Evolutionary conservation across 2,329 filamentous ascomycete species (phyloP).

Genomic region (Diaporthe sp.): DNA sequence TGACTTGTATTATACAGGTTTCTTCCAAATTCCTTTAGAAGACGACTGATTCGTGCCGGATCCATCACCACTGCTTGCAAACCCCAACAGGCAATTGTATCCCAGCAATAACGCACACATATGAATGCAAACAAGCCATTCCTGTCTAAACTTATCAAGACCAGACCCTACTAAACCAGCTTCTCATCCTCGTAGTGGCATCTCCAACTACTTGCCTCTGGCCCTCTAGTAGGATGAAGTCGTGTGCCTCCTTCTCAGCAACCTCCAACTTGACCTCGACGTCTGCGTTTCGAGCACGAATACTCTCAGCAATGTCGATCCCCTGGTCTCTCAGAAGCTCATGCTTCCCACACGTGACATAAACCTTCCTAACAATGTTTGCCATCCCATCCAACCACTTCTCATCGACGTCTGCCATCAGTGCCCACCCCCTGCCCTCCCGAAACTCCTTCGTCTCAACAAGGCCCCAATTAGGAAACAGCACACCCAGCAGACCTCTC

Average conservation of each 20-base stretch:
- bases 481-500: not conserved
- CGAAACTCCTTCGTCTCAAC: conserved; percentile 22
- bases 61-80: not conserved
- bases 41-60: not conserved
- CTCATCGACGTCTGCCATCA: conserved; percentile 49
- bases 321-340: conserved; percentile 52
- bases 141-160: not conserved
- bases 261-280: conserved; percentile 49
- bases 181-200: conserved; percentile 51
- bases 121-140: not conserved
- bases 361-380: conserved; percentile 45
- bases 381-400: conserved; percentile 49
- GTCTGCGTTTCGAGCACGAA: conserved; percentile 44
- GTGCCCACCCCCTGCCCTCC: conserved; percentile 46
- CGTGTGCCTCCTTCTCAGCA: conserved; percentile 50
- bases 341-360: conserved; percentile 52
- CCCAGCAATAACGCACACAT: not conserved
- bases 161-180: conserved; percentile 45
- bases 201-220: conserved; percentile 45
- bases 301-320: conserved; percentile 45
- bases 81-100: not conserved
- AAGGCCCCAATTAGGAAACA: conserved; percentile 14
- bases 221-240: conserved; percentile 52
- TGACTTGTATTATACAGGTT: no score
- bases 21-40: no score